Evolutionary conservation across 306 rosid species (phyloP), one percentile per base, ranked within the genome.

Genomic region (Rubus idaeus): DNA sequence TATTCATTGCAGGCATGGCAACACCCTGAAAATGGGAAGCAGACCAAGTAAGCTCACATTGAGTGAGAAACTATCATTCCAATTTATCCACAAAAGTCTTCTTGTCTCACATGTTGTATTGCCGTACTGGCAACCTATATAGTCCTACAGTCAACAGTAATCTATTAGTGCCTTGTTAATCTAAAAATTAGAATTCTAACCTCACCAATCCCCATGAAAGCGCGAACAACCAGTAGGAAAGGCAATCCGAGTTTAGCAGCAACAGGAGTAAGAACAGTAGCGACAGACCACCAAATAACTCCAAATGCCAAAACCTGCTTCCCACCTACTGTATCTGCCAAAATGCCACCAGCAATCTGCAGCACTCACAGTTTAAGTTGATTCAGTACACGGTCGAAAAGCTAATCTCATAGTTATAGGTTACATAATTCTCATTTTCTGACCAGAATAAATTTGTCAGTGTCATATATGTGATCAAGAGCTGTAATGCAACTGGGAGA

Each of bases 1-100:
- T 96, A 76, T 96, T 96, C 99, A 96, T 96, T 68, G 99, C 99
- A 40, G 98, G 99, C 99, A 96, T 96, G 49, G 99, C 99, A 78
- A 96, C 99, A 44, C 99, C 99, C 98, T 96, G 85, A 72, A 76
- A 67, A 68, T 64, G 53, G 60, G 55, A 69, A 68, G 53, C 65
- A 82, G 82, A 90, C 58, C 41, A 13, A 57, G 79, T 76, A 30
- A 80, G 74, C 56, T 44, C 5, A 20, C 20, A 44, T 37, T 64
- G 17, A 50, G 55, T 3, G 4, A 50, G 5, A 50, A 50, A 50
- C 14, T 50, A 12, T 3, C 55, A 50, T 10, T 50, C 3, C 5
- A 50, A 8, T 50, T 50, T 50, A 23, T 26, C 40, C 65, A 12
- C 41, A 60, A 35, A 8, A 60, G 1, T 26, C 26, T 58, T 21